Evolutionary conservation across 805 yeast species (phyloP), one percentile per base, ranked within the genome.

Genomic region (Nakazawaea holstii): DNA sequence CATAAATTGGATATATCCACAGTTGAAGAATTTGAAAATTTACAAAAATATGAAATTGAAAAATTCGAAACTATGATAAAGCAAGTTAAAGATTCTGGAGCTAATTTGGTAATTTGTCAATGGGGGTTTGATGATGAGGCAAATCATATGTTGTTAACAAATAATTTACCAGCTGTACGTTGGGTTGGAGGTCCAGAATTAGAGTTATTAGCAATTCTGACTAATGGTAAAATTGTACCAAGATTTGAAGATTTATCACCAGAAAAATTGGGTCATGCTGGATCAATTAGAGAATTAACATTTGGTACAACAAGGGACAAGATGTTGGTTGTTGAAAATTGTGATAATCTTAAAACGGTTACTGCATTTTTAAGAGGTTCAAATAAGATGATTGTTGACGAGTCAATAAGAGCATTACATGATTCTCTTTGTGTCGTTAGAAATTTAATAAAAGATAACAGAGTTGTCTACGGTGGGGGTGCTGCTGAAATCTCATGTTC

Each of bases 91-190:
- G 79, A 76, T 26, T 76, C 96, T 0, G 98, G 98, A 37, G 98
- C 99, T 28, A 92, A 91, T 65, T 79, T 92, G 48, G 99, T 92
- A 45, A 92, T 95, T 35, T 94, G 99, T 70, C 99, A 92, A 72
- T 92, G 99, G 99, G 99, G 99, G 14, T 94, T 92, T 59, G 99
- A 92, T 66, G 99, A 92, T 66, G 99, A 92, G 72, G 98, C 98
- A 37, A 92, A 92, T 69, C 97, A 94, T 67, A 70, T 94, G 62
- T 74, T 94, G 51, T 73, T 91, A 56, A 86, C 92, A 58, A 89
- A 92, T 67, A 79, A 87, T 38, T 76, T 94, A 53, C 96, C 97
- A 35, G 98, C 98, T 24, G 94, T 94, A 36, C 82, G 99, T 72
- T 94, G 99, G 99, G 96, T 94, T 45, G 99, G 98, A 52, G 99